Conservation (phyloP, 1,139 yeast species). For the Saccharomyces hybrid region DNA sequence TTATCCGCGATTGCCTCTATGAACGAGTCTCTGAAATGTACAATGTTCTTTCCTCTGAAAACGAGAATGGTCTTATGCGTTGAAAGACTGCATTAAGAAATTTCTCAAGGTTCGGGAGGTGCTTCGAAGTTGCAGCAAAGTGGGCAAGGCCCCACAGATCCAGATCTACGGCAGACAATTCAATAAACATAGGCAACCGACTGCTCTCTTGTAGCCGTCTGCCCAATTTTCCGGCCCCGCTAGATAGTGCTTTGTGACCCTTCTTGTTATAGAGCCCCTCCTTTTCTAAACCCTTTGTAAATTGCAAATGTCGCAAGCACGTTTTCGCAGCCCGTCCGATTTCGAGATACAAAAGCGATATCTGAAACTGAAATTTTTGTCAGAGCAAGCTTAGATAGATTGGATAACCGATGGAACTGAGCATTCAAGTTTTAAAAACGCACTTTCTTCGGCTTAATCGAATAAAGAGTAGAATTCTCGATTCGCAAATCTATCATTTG, state of each 20-base stretch:
- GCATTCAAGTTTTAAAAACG: neutral
- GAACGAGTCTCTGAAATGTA: neutral
- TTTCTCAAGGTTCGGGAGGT: neutral
- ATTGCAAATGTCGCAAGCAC: conserved; percentile 1
- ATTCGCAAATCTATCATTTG: neutral
- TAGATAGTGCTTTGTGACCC: neutral
- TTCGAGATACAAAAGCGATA: neutral
- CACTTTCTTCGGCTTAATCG: neutral
- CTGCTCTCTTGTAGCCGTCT: neutral
- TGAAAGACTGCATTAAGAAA: neutral
- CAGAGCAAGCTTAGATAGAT: neutral
- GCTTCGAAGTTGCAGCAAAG: neutral
- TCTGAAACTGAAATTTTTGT: neutral
- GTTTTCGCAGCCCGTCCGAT: neutral
- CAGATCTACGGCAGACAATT: neutral
- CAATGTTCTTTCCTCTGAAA: neutral
- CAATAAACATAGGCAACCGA: neutral
- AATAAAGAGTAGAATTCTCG: neutral
- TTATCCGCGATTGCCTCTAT: neutral
- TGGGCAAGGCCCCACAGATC: neutral
- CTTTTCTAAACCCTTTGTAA: neutral
- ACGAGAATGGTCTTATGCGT: neutral
- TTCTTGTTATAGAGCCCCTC: neutral
- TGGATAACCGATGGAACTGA: neutral
- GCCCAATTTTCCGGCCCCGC: neutral